phyloP scores from a whole-genome alignment of 345 rosid genomes.

The Leavenworthia alabamica region DNA sequence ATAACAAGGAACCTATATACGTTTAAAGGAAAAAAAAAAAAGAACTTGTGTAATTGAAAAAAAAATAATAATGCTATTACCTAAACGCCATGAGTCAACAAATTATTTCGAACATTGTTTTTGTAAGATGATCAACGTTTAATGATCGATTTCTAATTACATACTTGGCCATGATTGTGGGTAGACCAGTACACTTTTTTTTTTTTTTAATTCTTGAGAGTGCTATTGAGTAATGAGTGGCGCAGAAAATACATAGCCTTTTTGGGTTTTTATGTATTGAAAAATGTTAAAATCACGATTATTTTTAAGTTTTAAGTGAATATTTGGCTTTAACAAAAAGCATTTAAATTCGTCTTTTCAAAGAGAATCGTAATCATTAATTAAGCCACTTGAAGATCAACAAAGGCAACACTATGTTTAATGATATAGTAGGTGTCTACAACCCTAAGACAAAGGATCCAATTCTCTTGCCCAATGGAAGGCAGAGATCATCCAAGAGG shows the following conservation, averaged over 20 bases:
- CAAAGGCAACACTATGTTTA: slow-evolving; percentile 13
- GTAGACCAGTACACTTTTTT: background rate
- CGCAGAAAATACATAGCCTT: slow-evolving; percentile 25
- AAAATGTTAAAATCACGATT: slow-evolving; percentile 10
- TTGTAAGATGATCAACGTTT: background rate
- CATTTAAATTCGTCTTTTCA: slow-evolving; percentile 23
- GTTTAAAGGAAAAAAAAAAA: background rate
- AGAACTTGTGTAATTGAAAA: too few species aligned
- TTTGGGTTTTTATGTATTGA: slow-evolving; percentile 9
- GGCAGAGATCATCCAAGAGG: slow-evolving; percentile 19
- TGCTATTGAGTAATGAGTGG: slow-evolving; percentile 27
- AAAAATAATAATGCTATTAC: too few species aligned
- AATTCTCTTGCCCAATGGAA: slow-evolving; percentile 31
- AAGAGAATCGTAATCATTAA: slow-evolving; percentile 30
- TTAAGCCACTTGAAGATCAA: slow-evolving; percentile 26
- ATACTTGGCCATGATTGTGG: background rate
- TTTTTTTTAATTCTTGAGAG: background rate
- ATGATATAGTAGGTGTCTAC: slow-evolving; percentile 23
- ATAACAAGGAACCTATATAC: background rate
- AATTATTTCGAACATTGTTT: background rate
- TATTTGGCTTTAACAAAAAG: slow-evolving; percentile 33
- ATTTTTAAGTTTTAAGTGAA: slow-evolving; percentile 25
- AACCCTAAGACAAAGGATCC: slow-evolving; percentile 35
- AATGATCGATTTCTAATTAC: background rate
- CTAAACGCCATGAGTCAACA: background rate